Evolutionary conservation across 805 yeast species (phyloP), one percentile per base, ranked within the genome.

Genomic region (Alloascoidea hylecoeti): DNA sequence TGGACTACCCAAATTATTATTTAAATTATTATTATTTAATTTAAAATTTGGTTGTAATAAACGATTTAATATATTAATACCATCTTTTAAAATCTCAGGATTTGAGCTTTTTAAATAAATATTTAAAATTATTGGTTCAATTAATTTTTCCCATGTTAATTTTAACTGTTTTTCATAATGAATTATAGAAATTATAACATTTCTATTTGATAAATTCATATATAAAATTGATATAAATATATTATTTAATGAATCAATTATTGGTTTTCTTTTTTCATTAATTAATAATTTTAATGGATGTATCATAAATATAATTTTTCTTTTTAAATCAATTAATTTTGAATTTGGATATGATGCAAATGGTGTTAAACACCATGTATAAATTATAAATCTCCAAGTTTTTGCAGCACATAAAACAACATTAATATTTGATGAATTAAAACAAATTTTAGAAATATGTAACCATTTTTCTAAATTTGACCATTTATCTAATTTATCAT

Each of bases 341-440:
- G 30, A 23, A n/a, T 23, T 9, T 23, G 30, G 30, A 23, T 23
- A 23, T 9, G 13, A 23, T 9, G 30, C 30, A 9, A 23, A n/a
- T 23, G 30, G 30, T n/a, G 9, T n/a, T 9, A 23, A 9, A 23
- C 30, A 23, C 30, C 30, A 23, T 9, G 30, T 23, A 23, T 23
- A 23, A n/a, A 23, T 23, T 23, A 23, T 23, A n/a, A 23, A 23
- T 23, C 30, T 23, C 30, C 30, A 23, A 9, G 30, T 23, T 23
- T n/a, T 23, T 9, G 30, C 9, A n/a, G 30, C 30, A 9, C 13
- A 9, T 9, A 23, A 9, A 23, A 23, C 30, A n/a, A n/a, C n/a
- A 9, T 23, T 23, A n/a, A n/a, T 23, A 9, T 23, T 9, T 23
- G 30, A 23, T 9, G 30, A 23, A n/a, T 23, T 23, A n/a, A 23